phyloP scores from a whole-genome alignment of 306 rosid genomes.

The Rosa multiflora region DNA sequence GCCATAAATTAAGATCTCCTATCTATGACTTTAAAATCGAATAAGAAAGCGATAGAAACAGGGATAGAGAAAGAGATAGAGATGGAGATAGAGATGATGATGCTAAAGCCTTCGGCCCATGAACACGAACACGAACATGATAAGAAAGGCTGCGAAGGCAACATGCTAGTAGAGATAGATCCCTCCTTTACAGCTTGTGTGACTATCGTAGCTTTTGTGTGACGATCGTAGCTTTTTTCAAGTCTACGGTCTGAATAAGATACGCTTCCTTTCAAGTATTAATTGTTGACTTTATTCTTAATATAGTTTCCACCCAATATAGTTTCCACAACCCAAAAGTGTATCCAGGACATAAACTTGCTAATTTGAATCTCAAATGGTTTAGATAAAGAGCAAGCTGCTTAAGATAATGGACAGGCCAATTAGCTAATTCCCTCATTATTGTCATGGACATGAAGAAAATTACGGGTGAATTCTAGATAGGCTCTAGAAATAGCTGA shows the following conservation, averaged over 20 bases:
- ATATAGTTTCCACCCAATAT: background rate
- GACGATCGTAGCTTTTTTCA: background rate
- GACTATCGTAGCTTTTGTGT: too few relatives aligned
- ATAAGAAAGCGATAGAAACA: background rate
- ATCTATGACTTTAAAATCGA: constrained; percentile 20
- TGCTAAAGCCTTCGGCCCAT: constrained; percentile 23
- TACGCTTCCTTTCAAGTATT: background rate
- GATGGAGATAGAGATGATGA: background rate
- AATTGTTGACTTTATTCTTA: background rate
- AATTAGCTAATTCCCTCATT: too few relatives aligned
- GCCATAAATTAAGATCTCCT: constrained; percentile 25
- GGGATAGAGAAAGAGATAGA: background rate
- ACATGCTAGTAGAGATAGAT: background rate
- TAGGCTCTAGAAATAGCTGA: background rate
- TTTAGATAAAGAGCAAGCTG: too few relatives aligned
- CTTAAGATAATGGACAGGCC: too few relatives aligned
- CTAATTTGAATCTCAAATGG: background rate
- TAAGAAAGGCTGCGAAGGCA: constrained; percentile 6
- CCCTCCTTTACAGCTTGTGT: background rate
- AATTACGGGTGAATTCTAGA: background rate
- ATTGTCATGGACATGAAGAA: too few relatives aligned
- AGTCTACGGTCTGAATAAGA: background rate
- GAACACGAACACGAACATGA: constrained; percentile 5
- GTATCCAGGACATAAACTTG: background rate
- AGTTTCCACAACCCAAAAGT: background rate